Conservation (phyloP, 1,284 basidiomycete genomes). For the Cryptococcus hybrid region DNA sequence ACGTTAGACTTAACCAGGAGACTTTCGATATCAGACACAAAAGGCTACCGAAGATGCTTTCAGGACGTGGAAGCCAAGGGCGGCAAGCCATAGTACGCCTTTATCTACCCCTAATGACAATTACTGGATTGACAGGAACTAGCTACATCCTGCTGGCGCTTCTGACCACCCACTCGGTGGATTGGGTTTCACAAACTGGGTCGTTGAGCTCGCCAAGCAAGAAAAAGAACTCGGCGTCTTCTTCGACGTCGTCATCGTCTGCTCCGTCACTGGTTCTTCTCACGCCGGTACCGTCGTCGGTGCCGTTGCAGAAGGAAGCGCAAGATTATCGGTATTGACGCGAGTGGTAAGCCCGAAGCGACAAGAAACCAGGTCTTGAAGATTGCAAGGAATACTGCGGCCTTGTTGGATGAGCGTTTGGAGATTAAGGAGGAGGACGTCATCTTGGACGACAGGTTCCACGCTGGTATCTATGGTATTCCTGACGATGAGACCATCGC, state of each 20-base stretch:
- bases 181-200: conserved; percentile 28
- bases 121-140: neutral
- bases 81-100: conserved; percentile 34
- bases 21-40: conserved; percentile 37
- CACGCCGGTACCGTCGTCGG: conserved; percentile 37
- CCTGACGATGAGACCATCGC: conserved; percentile 29
- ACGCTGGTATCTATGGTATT: conserved; percentile 35
- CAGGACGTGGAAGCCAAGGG: conserved; percentile 27
- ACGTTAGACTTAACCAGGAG: conserved; percentile 32
- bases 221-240: conserved; percentile 28
- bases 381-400: conserved; percentile 30
- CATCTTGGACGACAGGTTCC: conserved; percentile 32
- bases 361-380: conserved; percentile 26
- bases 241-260: conserved; percentile 39
- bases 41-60: conserved; percentile 30
- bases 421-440: conserved; percentile 30
- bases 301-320: conserved; percentile 28
- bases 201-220: conserved; percentile 36
- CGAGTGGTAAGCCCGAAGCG: conserved; percentile 29
- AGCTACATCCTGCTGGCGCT: conserved; percentile 36
- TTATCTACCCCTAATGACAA: neutral
- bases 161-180: conserved; percentile 36
- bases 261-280: conserved; percentile 34
- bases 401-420: conserved; percentile 17
- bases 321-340: conserved; percentile 40